phyloP scores from a whole-genome alignment of 352 stramenopile species.

The Phytophthora cajani region DNA sequence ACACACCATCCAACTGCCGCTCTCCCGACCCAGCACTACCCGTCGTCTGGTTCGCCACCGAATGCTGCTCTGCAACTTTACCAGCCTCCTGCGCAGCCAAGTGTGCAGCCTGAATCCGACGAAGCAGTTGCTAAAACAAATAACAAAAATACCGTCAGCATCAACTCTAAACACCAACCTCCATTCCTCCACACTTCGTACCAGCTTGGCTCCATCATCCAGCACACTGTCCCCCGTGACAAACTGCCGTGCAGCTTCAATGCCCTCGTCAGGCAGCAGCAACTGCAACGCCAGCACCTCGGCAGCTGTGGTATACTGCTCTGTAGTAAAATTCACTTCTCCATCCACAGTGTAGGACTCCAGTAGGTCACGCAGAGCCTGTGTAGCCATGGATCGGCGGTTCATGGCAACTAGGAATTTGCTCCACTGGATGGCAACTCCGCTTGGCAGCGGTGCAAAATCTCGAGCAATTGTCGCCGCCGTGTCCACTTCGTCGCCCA shows the following conservation, averaged over 20 bases:
- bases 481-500: conserved; percentile 63
- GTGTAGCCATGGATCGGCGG: conserved; percentile 33
- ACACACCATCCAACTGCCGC: conserved; percentile 3
- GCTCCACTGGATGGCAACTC: conserved; percentile 58
- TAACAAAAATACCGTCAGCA: conserved; percentile 10
- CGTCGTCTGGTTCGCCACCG: background rate
- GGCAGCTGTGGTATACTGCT: conserved; percentile 37
- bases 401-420: conserved; percentile 77
- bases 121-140: conserved; percentile 40
- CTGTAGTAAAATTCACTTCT: background rate
- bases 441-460: conserved; percentile 52
- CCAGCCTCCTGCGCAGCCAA: conserved; percentile 23
- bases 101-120: conserved; percentile 36
- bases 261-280: conserved; percentile 49
- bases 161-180: background rate
- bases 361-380: conserved; percentile 39
- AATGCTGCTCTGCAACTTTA: conserved; percentile 12
- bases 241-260: conserved; percentile 39
- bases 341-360: conserved; percentile 14
- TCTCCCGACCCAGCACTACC: conserved; percentile 7
- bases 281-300: conserved; percentile 61
- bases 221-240: conserved; percentile 48
- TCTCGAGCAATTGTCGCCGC: conserved; percentile 43
- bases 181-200: conserved; percentile 13
- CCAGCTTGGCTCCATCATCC: conserved; percentile 54